Conservation (phyloP, 1,139 yeast species). For the Zhuliangozyma parablackwelliae region DNA sequence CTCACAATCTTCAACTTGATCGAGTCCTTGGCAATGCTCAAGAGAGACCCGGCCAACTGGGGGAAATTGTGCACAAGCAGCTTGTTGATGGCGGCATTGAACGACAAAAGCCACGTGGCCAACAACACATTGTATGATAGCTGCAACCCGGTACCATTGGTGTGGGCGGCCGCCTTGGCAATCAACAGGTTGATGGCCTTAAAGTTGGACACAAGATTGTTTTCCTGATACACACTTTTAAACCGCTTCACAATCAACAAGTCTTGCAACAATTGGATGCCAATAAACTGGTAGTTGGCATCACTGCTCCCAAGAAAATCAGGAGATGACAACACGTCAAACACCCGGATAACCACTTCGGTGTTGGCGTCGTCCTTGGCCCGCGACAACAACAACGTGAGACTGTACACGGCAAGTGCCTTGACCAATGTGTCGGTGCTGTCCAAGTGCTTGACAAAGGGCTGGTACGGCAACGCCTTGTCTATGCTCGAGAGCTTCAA, state of each 20-base stretch:
- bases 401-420: conserved; percentile 42
- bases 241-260: conserved; percentile 55
- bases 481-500: conserved; percentile 44
- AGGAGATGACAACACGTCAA: conserved; percentile 38
- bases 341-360: conserved; percentile 37
- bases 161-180: conserved; percentile 28
- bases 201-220: conserved; percentile 46
- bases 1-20: conserved; percentile 91
- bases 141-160: conserved; percentile 67
- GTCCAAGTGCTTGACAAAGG: conserved; percentile 50
- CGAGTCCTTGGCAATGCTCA: conserved; percentile 58
- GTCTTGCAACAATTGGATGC: conserved; percentile 63
- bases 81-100: conserved; percentile 53
- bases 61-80: conserved; percentile 57
- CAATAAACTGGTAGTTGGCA: conserved; percentile 55
- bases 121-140: conserved; percentile 76
- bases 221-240: conserved; percentile 55
- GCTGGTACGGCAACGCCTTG: conserved; percentile 50
- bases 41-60: conserved; percentile 51
- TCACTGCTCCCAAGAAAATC: conserved; percentile 42
- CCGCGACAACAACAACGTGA: conserved; percentile 35
- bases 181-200: conserved; percentile 47
- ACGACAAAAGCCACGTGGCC: conserved; percentile 80
- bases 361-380: conserved; percentile 11
- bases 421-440: conserved; percentile 44